A percentile compares a stretch with the other conserved stretches of the same genome.
phyloP scores from a whole-genome alignment of 495 filamentous ascomycete genomes.

The Tuber calosporum region DNA sequence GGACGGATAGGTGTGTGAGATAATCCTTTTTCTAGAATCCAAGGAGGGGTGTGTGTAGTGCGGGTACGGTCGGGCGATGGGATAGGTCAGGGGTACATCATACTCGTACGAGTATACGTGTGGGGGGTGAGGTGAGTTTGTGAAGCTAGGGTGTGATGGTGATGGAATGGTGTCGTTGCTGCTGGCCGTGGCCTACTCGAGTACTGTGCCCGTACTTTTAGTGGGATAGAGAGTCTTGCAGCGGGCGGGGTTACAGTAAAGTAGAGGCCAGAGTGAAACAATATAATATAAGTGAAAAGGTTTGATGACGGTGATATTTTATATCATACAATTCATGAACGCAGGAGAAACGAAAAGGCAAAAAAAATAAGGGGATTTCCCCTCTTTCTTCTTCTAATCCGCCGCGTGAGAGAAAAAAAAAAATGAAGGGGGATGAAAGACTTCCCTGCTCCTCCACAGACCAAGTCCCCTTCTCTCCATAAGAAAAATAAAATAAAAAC shows the following conservation, averaged over 20 bases:
- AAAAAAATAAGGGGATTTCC: neutral
- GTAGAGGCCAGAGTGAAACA: neutral
- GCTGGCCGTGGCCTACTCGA: neutral
- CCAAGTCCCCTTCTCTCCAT: neutral
- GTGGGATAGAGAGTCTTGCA: neutral
- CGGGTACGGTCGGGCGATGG: neutral
- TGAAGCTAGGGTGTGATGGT: neutral
- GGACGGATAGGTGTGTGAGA: neutral
- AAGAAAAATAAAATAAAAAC: slow-evolving; percentile 22
- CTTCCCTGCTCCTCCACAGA: neutral
- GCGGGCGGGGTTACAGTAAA: neutral
- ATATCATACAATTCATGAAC: neutral
- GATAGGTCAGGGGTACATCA: neutral
- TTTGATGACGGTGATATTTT: neutral
- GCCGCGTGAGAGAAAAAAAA: neutral
- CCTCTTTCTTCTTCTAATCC: neutral
- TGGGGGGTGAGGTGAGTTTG: neutral
- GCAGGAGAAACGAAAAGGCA: neutral
- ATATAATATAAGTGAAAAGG: neutral
- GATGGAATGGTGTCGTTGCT: neutral
- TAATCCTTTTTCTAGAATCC: neutral
- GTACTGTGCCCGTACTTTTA: neutral
- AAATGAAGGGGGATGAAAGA: neutral
- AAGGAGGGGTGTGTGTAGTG: neutral
- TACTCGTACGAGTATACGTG: neutral